Evolutionary conservation across 2,329 filamentous ascomycete genomes (phyloP), one percentile per base, ranked within the genome.

Genomic region (Grosmannia clavigera): DNA sequence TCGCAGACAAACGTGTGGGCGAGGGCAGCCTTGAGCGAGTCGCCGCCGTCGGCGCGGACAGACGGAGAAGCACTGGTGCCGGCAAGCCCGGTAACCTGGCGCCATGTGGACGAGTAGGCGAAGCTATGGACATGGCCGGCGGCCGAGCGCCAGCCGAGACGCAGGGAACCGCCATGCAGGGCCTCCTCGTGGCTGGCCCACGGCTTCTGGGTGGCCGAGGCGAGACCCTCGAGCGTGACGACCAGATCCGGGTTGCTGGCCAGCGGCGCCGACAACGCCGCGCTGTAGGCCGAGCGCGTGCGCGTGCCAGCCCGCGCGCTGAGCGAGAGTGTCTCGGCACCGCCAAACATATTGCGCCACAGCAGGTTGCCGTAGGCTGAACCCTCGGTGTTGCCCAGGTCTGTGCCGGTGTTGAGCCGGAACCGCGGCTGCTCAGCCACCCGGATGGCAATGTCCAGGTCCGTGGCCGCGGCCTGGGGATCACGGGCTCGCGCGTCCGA

Each of bases 181-280:
- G 86, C 84, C 73, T 99, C 92, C 67, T 97, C 92, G 69, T 99
- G 92, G 64, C 89, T 94, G 27, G 94, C 91, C 88, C 90, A 97
- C 14, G 85, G 82, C 74, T 97, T 96, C 63, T 92, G 82, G 0
- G 90, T 95, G 53, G 90, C 86, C 63, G 89, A 95, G 11, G 87
- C 85, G 53, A 96, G 77, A 1, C 82, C 91, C 65, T 95, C 92
- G 62, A 95, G 68, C 65, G 92, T 86, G 63, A 91, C 77, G 62
- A 87, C 82, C 67, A 90, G 76, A 69, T 96, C 86, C 0, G 94
- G 92, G 70, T 96, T 88, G 73, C 88, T 89, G 60, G 88, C 77
- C 55, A 99, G 78, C 0, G 94, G 94, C 0, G 89, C 86, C 62
- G 90, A 86, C 63, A 97, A 87, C 61, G 84, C 85, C 59, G 90